Evolutionary conservation across 73 alveolate genomes (phyloP).

Genomic region (Paramecium sonneborni): DNA sequence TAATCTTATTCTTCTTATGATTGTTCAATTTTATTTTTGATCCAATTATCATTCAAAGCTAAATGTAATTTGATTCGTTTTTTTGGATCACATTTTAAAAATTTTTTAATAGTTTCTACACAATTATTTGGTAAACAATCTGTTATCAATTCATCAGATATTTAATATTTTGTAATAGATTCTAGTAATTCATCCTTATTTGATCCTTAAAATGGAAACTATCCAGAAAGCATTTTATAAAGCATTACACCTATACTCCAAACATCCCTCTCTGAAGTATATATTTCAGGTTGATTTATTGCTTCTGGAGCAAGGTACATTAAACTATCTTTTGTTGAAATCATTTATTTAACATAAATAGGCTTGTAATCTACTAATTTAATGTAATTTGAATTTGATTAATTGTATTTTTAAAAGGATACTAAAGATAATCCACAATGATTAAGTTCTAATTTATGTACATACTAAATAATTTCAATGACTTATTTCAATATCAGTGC

Average conservation of each 20-base stretch:
- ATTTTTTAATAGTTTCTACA: not conserved
- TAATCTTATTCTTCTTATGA: not conserved
- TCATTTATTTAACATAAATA: not conserved
- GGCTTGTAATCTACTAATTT: not conserved
- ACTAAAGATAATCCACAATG: not conserved
- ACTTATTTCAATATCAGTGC: not conserved
- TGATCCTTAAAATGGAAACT: slow-evolving; percentile 65
- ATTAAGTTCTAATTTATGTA: not conserved
- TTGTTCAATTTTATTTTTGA: not conserved
- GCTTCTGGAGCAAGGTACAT: not conserved
- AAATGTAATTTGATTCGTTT: not conserved
- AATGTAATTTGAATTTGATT: slow-evolving; percentile 7
- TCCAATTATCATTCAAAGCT: not conserved
- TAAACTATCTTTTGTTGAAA: not conserved
- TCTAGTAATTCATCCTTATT: not conserved
- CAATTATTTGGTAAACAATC: not conserved
- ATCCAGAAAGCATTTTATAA: slow-evolving; percentile 59
- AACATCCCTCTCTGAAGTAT: slow-evolving; percentile 44
- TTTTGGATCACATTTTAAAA: not conserved
- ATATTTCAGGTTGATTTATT: not conserved
- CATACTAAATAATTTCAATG: not conserved
- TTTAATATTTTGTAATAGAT: not conserved
- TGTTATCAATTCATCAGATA: not conserved
- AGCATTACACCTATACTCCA: slow-evolving; percentile 72
- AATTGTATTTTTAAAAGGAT: not conserved